Evolutionary conservation across 202 grass and related monocot species (phyloP).

Genomic region (Cymbopogon flexuosus): DNA sequence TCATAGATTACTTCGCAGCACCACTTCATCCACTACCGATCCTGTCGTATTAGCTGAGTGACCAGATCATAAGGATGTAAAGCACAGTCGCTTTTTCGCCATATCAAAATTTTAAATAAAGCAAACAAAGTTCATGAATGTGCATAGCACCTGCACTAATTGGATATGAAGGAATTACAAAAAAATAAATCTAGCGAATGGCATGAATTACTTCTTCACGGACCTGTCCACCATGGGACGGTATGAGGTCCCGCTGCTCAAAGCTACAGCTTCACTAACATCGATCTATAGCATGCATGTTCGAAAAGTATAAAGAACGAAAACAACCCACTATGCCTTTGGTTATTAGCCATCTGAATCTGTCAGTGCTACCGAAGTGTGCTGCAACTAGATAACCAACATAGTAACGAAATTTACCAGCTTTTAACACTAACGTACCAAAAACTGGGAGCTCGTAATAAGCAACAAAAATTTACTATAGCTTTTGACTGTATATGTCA

Average conservation of each 20-base stretch:
- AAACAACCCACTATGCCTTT: conserved; percentile 1
- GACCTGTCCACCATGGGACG: not conserved
- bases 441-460: not conserved
- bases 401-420: not conserved
- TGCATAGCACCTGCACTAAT: not conserved
- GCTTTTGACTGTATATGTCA: conserved; percentile 19
- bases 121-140: not conserved
- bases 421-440: not conserved
- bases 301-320: not conserved
- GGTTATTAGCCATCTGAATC: not conserved
- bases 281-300: not conserved
- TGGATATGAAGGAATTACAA: not conserved
- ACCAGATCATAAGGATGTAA: conserved; percentile 10
- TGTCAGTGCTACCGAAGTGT: conserved; percentile 1
- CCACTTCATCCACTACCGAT: conserved; percentile 1
- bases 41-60: not conserved
- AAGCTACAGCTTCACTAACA: not conserved
- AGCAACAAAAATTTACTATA: conserved; percentile 23
- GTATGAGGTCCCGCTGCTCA: not conserved
- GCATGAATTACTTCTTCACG: not conserved
- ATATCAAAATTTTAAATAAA: not conserved
- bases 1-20: conserved; percentile 15
- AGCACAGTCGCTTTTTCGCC: not conserved
- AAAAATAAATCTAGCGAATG: not conserved
- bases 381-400: conserved; percentile 32